phyloP scores from a whole-genome alignment of 768 basidiomycete genomes.

The Calocera cornea region DNA sequence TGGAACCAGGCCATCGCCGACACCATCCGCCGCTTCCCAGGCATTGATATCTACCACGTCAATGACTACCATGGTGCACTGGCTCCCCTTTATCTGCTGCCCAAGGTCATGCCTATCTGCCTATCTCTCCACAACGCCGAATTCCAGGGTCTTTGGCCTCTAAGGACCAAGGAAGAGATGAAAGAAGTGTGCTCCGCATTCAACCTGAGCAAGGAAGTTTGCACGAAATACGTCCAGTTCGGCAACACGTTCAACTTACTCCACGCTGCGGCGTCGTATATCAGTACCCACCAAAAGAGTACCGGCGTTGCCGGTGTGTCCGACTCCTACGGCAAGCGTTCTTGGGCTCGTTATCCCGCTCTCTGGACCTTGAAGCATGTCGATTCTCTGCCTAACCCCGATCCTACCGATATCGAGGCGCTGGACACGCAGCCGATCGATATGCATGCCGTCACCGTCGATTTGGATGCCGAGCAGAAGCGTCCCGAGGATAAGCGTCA shows the following conservation, averaged over 20 bases:
- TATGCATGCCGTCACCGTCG: slow-evolving; percentile 60
- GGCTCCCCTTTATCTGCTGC: slow-evolving; percentile 79
- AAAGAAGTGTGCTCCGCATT: slow-evolving; percentile 96
- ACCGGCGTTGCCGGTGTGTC: slow-evolving; percentile 92
- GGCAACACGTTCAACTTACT: slow-evolving; percentile 95
- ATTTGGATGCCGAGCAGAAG: slow-evolving; percentile 70
- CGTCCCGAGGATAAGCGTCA: slow-evolving; percentile 84
- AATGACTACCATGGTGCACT: slow-evolving; percentile 94
- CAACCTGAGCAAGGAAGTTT: slow-evolving; percentile 91
- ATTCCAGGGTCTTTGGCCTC: slow-evolving; percentile 85
- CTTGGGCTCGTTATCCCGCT: slow-evolving; percentile 92
- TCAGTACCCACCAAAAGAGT: slow-evolving; percentile 84
- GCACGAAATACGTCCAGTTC: slow-evolving; percentile 94
- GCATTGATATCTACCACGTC: slow-evolving; percentile 86
- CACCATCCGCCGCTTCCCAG: slow-evolving; percentile 71
- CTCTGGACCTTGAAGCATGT: slow-evolving; percentile 93
- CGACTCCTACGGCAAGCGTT: slow-evolving; percentile 83
- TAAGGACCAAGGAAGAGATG: slow-evolving; percentile 95
- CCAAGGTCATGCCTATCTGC: slow-evolving; percentile 80
- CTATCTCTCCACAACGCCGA: slow-evolving; percentile 93
- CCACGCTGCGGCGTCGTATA: slow-evolving; percentile 84
- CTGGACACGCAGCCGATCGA: slow-evolving; percentile 65
- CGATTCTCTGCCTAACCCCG: slow-evolving; percentile 84
- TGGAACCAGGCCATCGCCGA: slow-evolving; percentile 97
- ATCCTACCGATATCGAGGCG: slow-evolving; percentile 88